Percentiles rank a stretch among this genome's conserved stretches.
These are phyloP conservation scores for Boletellus sp. DNA, from an alignment of 768 basidiomycete species.

Conservation along the genomic window DNA sequence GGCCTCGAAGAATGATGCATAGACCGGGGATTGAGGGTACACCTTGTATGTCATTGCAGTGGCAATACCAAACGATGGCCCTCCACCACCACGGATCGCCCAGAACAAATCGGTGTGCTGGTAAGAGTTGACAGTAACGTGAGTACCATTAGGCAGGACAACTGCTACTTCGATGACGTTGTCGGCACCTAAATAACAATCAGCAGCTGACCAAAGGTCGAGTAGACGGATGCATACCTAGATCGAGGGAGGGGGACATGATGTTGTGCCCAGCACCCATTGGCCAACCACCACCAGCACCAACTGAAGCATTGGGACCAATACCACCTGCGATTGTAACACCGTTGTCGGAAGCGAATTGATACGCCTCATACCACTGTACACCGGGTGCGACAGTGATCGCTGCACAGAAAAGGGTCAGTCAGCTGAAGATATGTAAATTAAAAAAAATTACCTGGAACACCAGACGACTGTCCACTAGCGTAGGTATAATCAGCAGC, in stretches of 20 bases:
- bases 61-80: constrained; percentile 21
- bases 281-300: neutral
- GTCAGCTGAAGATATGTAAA: neutral
- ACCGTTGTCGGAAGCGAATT: too few relatives aligned
- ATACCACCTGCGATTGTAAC: too few relatives aligned
- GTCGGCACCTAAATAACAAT: neutral
- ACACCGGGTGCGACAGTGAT: neutral
- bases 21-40: constrained; percentile 34
- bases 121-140: constrained; percentile 30
- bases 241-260: neutral
- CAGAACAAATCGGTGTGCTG: constrained; percentile 20
- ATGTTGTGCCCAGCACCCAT: constrained; percentile 1
- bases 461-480: neutral
- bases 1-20: constrained; percentile 6
- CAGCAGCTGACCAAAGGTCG: too few relatives aligned
- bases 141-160: neutral
- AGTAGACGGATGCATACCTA: neutral
- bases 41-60: constrained; percentile 42
- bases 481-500: neutral
- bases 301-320: neutral
- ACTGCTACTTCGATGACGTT: neutral
- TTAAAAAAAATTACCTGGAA: neutral
- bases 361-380: too few relatives aligned
- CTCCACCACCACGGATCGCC: too few relatives aligned
- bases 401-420: neutral